These are phyloP conservation scores for Pleurotus pulmonarius DNA, from an alignment of 768 basidiomycete genomes.

Conservation along the genomic window DNA sequence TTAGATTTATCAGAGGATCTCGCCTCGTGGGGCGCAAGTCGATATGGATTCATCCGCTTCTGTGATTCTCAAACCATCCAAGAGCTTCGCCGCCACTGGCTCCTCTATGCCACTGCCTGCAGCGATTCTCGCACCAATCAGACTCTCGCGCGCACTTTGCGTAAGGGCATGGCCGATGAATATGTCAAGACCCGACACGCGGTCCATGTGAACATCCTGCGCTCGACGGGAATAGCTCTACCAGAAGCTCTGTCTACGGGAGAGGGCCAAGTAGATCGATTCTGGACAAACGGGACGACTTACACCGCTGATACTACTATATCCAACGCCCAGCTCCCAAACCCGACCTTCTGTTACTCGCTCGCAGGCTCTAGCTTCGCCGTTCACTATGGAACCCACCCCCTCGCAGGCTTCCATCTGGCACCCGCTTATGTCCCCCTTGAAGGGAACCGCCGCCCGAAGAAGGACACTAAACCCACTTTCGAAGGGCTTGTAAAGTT, in stretches of 20 bases:
- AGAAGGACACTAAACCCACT: not conserved
- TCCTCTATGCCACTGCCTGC: conserved; percentile 17
- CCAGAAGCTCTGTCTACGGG: not conserved
- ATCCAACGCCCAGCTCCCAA: conserved; percentile 21
- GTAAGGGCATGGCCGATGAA: not conserved
- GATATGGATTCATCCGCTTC: conserved; percentile 26
- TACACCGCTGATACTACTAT: conserved; percentile 14
- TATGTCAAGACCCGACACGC: not conserved
- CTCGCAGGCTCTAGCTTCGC: conserved; percentile 24
- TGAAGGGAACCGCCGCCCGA: not conserved
- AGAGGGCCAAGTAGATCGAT: conserved; percentile 10
- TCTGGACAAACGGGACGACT: conserved; percentile 29
- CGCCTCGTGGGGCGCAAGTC: conserved; percentile 22
- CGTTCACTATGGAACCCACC: conserved; percentile 31
- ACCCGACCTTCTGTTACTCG: conserved; percentile 32
- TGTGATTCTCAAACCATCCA: conserved; percentile 24
- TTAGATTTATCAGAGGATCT: conserved; percentile 15
- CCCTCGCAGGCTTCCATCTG: conserved; percentile 28
- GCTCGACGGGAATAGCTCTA: not conserved
- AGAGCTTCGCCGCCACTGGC: conserved; percentile 28
- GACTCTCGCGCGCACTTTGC: not conserved
- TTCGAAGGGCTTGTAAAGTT: conserved; percentile 14
- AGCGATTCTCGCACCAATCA: not conserved
- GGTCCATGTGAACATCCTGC: not conserved
- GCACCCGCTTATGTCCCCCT: conserved; percentile 17